These are phyloP conservation scores for Vigna trinervia DNA, from an alignment of 306 rosid species.

Conservation along the genomic window DNA sequence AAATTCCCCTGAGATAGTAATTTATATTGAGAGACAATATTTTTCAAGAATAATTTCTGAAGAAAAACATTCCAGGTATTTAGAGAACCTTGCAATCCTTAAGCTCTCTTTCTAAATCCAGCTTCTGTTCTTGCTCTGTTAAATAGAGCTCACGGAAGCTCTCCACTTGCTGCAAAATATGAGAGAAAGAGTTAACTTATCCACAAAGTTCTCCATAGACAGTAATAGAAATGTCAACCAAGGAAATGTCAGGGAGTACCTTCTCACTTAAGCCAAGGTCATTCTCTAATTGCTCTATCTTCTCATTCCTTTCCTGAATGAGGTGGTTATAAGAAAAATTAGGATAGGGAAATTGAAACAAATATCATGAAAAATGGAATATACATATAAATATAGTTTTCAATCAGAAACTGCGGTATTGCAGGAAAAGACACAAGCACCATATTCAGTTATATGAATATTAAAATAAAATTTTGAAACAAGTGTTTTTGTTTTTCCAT, in stretches of 20 bases:
- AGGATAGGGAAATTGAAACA: slow-evolving; percentile 33
- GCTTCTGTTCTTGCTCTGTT: slow-evolving; percentile 79
- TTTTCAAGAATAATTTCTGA: neutral
- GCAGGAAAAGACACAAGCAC: neutral
- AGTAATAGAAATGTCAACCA: slow-evolving; percentile 22
- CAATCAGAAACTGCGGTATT: neutral
- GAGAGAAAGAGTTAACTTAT: slow-evolving; percentile 33
- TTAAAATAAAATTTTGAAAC: neutral
- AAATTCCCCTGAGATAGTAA: slow-evolving; percentile 61
- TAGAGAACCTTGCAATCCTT: slow-evolving; percentile 73
- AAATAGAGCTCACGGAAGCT: slow-evolving; percentile 75
- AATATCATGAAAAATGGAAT: slow-evolving; percentile 3
- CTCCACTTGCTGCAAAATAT: slow-evolving; percentile 71
- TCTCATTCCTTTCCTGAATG: slow-evolving; percentile 77
- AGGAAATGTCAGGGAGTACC: slow-evolving; percentile 49
- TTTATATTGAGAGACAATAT: slow-evolving; percentile 35
- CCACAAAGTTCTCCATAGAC: neutral
- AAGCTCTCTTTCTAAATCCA: slow-evolving; percentile 73
- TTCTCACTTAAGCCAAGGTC: slow-evolving; percentile 70
- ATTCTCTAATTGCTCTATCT: slow-evolving; percentile 84
- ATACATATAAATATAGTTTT: slow-evolving; percentile 30
- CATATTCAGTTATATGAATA: neutral
- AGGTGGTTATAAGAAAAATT: slow-evolving; percentile 31
- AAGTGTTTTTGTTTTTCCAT: neutral
- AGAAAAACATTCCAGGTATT: neutral